Evolutionary conservation across 2,329 filamentous ascomycete genomes (phyloP).

Genomic region (Gliomastix tumulicola): DNA sequence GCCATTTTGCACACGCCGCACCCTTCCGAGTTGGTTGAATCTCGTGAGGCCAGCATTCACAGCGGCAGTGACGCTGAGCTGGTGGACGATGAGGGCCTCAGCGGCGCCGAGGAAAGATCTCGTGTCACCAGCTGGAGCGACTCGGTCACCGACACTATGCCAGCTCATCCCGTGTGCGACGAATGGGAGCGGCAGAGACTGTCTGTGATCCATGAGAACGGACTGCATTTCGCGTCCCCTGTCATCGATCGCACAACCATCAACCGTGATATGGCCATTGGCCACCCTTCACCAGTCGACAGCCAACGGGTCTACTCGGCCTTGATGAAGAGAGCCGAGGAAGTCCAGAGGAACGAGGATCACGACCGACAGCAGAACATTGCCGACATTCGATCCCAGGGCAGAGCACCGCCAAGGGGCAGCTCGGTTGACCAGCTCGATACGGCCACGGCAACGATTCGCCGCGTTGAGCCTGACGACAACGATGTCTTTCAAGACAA

Average conservation of each 20-base stretch:
- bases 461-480: conserved; percentile 22
- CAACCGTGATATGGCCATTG: conserved; percentile 8
- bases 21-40: conserved; percentile 29
- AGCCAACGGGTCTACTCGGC: conserved; percentile 57
- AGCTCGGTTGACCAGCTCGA: conserved; percentile 8
- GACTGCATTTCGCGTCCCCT: conserved; percentile 13
- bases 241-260: conserved; percentile 14
- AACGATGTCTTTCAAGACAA: conserved; percentile 22
- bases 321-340: conserved; percentile 45
- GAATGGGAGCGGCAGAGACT: conserved; percentile 49
- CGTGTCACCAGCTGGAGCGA: conserved; percentile 68
- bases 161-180: conserved; percentile 27
- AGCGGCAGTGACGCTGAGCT: conserved; percentile 46
- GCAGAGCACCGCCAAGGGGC: conserved; percentile 6
- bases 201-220: conserved; percentile 57
- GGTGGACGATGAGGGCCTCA: conserved; percentile 28
- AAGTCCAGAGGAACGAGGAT: conserved; percentile 24
- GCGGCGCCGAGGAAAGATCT: conserved; percentile 45
- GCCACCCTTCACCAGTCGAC: conserved; percentile 24
- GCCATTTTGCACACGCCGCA: too few species aligned
- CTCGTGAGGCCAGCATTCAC: conserved; percentile 43
- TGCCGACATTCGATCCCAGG: conserved; percentile 1
- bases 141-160: conserved; percentile 50
- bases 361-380: conserved; percentile 2
- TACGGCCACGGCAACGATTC: conserved; percentile 18